A percentile compares a stretch with the other conserved stretches of the same genome.
Evolutionary conservation across 305 asterid genomes (phyloP).

Genomic region (Andrographis paniculata): DNA sequence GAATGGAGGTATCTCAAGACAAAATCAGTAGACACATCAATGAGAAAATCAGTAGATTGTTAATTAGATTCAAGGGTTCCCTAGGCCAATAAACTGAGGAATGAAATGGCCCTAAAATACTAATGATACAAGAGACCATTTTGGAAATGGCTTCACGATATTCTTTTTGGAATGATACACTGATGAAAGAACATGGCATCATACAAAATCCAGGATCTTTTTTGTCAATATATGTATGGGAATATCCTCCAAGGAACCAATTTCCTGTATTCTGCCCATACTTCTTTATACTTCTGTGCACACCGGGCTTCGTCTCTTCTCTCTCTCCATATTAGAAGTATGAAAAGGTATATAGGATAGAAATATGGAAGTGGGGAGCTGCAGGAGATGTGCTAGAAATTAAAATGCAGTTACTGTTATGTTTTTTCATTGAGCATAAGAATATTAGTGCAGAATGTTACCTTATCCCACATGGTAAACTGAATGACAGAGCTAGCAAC

Average conservation of each 20-base stretch:
- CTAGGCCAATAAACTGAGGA: no score
- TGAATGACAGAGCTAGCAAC: conserved; percentile 80
- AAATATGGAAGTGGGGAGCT: conserved; percentile 93
- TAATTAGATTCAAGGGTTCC: no score
- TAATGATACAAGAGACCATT: no score
- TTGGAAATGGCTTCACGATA: no score
- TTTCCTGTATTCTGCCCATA: conserved; percentile 78
- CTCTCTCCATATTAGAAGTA: conserved; percentile 89
- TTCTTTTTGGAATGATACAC: no score
- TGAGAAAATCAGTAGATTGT: no score
- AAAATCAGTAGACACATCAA: no score
- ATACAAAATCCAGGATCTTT: neutral
- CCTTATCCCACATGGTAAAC: conserved; percentile 98
- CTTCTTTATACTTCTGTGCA: conserved; percentile 80
- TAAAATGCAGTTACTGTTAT: neutral
- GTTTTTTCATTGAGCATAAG: neutral
- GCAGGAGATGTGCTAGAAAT: conserved; percentile 22
- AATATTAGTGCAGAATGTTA: conserved; percentile 14
- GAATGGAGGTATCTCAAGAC: no score
- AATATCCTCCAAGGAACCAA: conserved; percentile 89
- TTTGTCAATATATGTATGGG: conserved; percentile 57
- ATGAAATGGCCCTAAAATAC: no score
- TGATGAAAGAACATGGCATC: no score
- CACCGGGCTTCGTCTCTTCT: conserved; percentile 96
- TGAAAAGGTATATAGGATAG: conserved; percentile 85